Base-by-base conservation (phyloP, 768 basidiomycete genomes). In the Calocybe indica region DNA sequence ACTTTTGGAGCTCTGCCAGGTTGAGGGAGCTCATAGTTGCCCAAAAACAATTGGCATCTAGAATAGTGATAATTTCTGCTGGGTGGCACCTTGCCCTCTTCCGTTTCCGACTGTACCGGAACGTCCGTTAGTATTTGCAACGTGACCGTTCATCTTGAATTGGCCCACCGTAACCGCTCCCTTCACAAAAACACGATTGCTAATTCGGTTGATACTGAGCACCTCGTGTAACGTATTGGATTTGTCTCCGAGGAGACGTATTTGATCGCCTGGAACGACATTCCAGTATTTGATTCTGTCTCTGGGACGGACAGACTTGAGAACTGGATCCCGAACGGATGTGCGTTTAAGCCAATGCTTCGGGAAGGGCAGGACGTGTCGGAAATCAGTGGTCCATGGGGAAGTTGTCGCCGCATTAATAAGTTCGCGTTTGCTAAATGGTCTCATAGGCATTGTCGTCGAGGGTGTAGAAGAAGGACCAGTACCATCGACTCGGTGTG, bases 281-380 rank as follows among this genome's bases (percentile, higher is more conserved):
- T 92, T 92, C 90, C 90, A 92, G 59, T 79, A 80, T 62, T 88
- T 85, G 45, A 92, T 85, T 40, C 90, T 74, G 57, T 89, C 83
- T 48, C 74, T 72, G 8, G 78, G 74, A 9, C 75, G 72, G 39
- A 78, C 80, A 36, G 76, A 75, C 60, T 85, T 86, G 46, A 73
- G 52, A 49, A 64, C 61, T 53, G 70, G 63, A 60, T 77, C 76
- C 38, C 66, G 63, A 52, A 69, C 73, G 10, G 69, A 66, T 51
- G 58, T 59, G 43, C 73, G 70, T 57, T 74, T 71, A 45, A 64
- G 43, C 73, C 74, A 79, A 52, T 69, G 65, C 50, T 76, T 75
- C n/a, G 83, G 82, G 40, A 84, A 70, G 47, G 76, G 73, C 22
- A 76, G 70, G 36, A 87, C 68, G 57, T 88, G 85, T 48, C 78